These are phyloP conservation scores for Pulveroboletus sp. DNA, from an alignment of 768 basidiomycete genomes.

Conservation along the genomic window DNA sequence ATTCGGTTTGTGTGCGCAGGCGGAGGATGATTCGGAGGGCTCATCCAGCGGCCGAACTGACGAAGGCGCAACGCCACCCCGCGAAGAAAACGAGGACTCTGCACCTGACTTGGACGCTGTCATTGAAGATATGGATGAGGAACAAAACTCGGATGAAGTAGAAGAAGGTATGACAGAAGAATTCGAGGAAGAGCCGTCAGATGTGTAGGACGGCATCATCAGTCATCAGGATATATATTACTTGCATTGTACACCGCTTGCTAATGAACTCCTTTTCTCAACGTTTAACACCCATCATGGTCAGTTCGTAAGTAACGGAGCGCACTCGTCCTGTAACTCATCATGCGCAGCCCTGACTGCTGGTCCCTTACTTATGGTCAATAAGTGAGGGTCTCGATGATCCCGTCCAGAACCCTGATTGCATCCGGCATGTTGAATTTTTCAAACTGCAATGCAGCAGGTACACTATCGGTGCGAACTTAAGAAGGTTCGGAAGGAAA, in stretches of 20 bases:
- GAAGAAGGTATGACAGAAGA: constrained; percentile 50
- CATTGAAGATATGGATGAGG: constrained; percentile 41
- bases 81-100: constrained; percentile 41
- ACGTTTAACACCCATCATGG: too few relatives aligned
- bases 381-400: constrained; percentile 79
- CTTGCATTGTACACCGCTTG: too few relatives aligned
- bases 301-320: too few relatives aligned
- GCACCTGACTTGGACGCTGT: constrained; percentile 36
- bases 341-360: neutral
- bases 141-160: constrained; percentile 40
- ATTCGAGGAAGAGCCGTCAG: constrained; percentile 44
- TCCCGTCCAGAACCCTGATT: constrained; percentile 75
- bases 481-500: constrained; percentile 2
- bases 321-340: neutral
- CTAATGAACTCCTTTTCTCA: too few relatives aligned
- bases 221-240: constrained; percentile 1
- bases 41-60: constrained; percentile 32
- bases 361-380: constrained; percentile 27
- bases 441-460: constrained; percentile 80
- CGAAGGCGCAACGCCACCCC: constrained; percentile 27
- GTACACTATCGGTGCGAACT: constrained; percentile 48
- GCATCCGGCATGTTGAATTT: constrained; percentile 91
- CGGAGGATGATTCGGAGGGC: constrained; percentile 34
- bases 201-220: constrained; percentile 4
- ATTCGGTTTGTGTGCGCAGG: constrained; percentile 18